Percentiles rank a stretch among this genome's conserved stretches.
phyloP scores from a whole-genome alignment of 768 basidiomycete genomes.

The Tubosaeta sp. region DNA sequence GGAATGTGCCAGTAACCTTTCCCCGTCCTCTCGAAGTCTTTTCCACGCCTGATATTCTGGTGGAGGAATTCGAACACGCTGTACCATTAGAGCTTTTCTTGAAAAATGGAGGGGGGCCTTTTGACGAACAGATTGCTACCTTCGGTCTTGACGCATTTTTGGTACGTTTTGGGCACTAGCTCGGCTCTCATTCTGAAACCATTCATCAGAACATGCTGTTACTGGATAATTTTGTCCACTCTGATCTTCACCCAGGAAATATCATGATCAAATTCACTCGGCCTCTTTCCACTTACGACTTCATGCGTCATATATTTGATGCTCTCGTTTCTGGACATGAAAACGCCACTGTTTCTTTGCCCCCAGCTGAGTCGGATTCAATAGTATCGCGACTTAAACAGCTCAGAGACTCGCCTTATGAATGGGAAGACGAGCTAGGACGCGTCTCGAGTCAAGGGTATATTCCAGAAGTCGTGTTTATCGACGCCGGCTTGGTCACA shows the following conservation, averaged over 20 bases:
- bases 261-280: constrained; percentile 97
- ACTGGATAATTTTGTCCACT: constrained; percentile 95
- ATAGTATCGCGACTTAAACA: constrained; percentile 69
- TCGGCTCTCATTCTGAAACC: constrained; percentile 1
- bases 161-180: constrained; percentile 42
- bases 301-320: constrained; percentile 58
- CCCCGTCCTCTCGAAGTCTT: constrained; percentile 81
- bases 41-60: constrained; percentile 76
- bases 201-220: constrained; percentile 86
- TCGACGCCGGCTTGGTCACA: constrained; percentile 94
- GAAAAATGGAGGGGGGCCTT: constrained; percentile 88
- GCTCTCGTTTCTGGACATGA: constrained; percentile 45
- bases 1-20: constrained; percentile 82
- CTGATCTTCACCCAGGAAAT: constrained; percentile 89
- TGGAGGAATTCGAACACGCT: constrained; percentile 94
- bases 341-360: constrained; percentile 18
- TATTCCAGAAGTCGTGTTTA: constrained; percentile 91
- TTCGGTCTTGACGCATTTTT: constrained; percentile 93
- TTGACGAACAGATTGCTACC: constrained; percentile 84
- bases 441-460: constrained; percentile 66
- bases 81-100: constrained; percentile 85
- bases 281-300: constrained; percentile 64
- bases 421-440: constrained; percentile 71
- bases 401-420: constrained; percentile 51
- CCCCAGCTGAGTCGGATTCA: constrained; percentile 44